A percentile compares a stretch with the other conserved stretches of the same genome.
These are phyloP conservation scores for Penicillium hesseltinei DNA, from an alignment of 2,329 filamentous ascomycete species.

Conservation along the genomic window DNA sequence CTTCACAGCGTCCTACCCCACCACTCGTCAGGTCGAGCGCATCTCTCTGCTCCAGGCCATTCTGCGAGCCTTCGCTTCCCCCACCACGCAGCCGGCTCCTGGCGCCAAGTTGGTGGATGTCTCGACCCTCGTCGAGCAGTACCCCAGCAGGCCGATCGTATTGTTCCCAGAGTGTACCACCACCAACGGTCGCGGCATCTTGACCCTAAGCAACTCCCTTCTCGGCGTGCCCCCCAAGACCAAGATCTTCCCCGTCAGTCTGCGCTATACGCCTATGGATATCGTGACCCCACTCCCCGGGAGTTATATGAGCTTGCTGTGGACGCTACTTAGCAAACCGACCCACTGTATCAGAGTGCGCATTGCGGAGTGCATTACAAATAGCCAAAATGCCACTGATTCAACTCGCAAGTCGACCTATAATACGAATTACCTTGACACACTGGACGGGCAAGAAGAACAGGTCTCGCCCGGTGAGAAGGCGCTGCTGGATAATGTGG, in stretches of 20 bases:
- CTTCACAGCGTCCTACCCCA: constrained; percentile 82
- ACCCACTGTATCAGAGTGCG: constrained; percentile 89
- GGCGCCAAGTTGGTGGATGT: constrained; percentile 59
- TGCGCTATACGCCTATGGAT: constrained; percentile 84
- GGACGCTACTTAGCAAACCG: constrained; percentile 78
- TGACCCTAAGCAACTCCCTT: constrained; percentile 77
- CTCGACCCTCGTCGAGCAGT: constrained; percentile 59
- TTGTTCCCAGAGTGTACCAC: constrained; percentile 94
- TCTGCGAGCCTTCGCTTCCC: constrained; percentile 65
- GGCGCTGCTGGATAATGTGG: constrained; percentile 71
- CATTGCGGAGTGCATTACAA: constrained; percentile 70
- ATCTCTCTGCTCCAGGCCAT: constrained; percentile 77
- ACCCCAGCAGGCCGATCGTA: constrained; percentile 74
- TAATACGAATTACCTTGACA: constrained; percentile 49
- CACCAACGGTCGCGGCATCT: constrained; percentile 85
- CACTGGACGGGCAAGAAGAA: constrained; percentile 40
- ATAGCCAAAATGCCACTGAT: constrained; percentile 28
- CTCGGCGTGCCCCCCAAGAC: constrained; percentile 64
- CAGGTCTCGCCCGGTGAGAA: constrained; percentile 58
- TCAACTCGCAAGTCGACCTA: constrained; percentile 33
- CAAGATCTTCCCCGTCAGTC: constrained; percentile 84
- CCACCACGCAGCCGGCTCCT: constrained; percentile 49
- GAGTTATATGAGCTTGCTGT: constrained; percentile 70
- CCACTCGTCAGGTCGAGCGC: constrained; percentile 68
- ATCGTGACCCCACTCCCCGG: constrained; percentile 87